phyloP scores from a whole-genome alignment of 768 basidiomycete species.

The Boletus rubropictus region DNA sequence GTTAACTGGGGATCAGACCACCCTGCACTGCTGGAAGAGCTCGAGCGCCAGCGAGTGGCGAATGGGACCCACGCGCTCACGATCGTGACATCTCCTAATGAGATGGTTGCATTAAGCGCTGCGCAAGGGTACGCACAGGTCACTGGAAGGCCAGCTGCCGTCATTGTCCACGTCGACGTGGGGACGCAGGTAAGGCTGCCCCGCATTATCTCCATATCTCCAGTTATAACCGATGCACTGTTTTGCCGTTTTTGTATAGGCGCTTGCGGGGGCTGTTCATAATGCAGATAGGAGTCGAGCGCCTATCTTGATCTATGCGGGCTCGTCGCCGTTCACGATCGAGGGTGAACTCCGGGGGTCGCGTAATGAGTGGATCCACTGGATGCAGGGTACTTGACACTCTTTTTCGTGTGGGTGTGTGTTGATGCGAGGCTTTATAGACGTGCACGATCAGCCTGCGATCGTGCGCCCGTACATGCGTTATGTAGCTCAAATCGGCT shows the following conservation, averaged over 20 bases:
- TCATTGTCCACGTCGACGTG: slow-evolving; percentile 71
- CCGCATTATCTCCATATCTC: not conserved
- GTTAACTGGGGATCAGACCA: slow-evolving; percentile 79
- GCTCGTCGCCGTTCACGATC: slow-evolving; percentile 56
- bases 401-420: not conserved
- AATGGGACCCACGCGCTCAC: slow-evolving; percentile 36
- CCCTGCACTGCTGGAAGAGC: slow-evolving; percentile 64
- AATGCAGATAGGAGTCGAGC: slow-evolving; percentile 58
- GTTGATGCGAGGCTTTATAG: slow-evolving; percentile 28
- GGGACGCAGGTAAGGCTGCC: slow-evolving; percentile 49
- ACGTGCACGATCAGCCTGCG: slow-evolving; percentile 63
- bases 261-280: slow-evolving; percentile 65
- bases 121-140: slow-evolving; percentile 69
- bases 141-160: slow-evolving; percentile 60
- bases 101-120: slow-evolving; percentile 69
- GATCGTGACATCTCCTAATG: slow-evolving; percentile 67
- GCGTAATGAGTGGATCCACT: slow-evolving; percentile 72
- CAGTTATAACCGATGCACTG: no score
- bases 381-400: slow-evolving; percentile 51
- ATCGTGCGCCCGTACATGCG: slow-evolving; percentile 77
- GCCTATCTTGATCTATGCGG: slow-evolving; percentile 69
- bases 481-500: slow-evolving; percentile 53
- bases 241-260: slow-evolving; percentile 33
- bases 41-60: slow-evolving; percentile 46
- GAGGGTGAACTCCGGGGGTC: slow-evolving; percentile 54